These are phyloP conservation scores for Wickerhamomyces subpelliculosus DNA, from an alignment of 805 yeast genomes.

Conservation along the genomic window DNA sequence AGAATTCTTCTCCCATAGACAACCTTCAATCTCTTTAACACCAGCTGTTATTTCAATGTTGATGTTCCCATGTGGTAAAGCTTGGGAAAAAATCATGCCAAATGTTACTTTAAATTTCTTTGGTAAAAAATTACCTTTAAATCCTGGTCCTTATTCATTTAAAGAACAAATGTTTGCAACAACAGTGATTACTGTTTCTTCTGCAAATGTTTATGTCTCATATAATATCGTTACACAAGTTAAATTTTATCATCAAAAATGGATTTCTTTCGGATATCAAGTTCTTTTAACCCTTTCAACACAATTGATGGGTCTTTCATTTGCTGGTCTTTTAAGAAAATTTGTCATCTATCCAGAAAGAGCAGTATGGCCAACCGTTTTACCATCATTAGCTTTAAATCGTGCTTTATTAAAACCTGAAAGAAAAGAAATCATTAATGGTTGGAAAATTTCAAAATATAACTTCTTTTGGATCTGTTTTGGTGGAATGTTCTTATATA, in stretches of 20 bases:
- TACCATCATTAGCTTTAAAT: slow-evolving; percentile 44
- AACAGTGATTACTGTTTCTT: slow-evolving; percentile 30
- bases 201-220: slow-evolving; percentile 27
- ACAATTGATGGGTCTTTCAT: slow-evolving; percentile 59
- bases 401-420: slow-evolving; percentile 36
- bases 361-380: slow-evolving; percentile 46
- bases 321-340: slow-evolving; percentile 58
- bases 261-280: slow-evolving; percentile 42
- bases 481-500: slow-evolving; percentile 30
- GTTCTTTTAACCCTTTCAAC: slow-evolving; percentile 45
- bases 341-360: slow-evolving; percentile 45
- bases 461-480: slow-evolving; percentile 27
- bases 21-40: slow-evolving; percentile 39
- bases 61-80: slow-evolving; percentile 37
- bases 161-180: slow-evolving; percentile 66
- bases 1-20: slow-evolving; percentile 50
- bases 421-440: slow-evolving; percentile 24
- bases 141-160: slow-evolving; percentile 58
- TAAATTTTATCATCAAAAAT: slow-evolving; percentile 22
- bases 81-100: slow-evolving; percentile 37
- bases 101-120: slow-evolving; percentile 33
- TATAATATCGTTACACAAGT: slow-evolving; percentile 31
- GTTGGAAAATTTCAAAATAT: slow-evolving; percentile 28
- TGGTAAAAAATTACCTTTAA: slow-evolving; percentile 36
- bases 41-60: slow-evolving; percentile 40